Evolutionary conservation across 1,284 basidiomycete species (phyloP), one percentile per base, ranked within the genome.

Genomic region (Ustilago tritici): DNA sequence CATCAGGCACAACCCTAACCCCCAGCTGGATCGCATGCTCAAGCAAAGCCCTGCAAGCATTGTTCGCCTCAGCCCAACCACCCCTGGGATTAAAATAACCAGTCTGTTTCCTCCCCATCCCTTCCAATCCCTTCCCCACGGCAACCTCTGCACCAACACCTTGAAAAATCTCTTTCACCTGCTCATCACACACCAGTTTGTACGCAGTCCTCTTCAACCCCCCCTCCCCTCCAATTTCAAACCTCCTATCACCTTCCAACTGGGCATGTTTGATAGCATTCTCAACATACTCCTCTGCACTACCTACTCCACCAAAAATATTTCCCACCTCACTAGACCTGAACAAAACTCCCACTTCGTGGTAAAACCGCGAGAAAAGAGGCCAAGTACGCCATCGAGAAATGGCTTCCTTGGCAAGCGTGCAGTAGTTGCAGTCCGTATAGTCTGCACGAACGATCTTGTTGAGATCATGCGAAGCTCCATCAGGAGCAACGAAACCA

Each of bases 21-120:
- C 91, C 92, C n/a, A 91, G 87, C 6, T 87, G 80, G 9, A 81
- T 81, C 4, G 95, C 91, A 63, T 89, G 89, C 41, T 87, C 84
- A 60, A 92, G 89, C 66, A 93, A 87, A 12, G 90, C 87, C 7
- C 87, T 82, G 8, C 93, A 85, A 1, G 92, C 93, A 77, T 91
- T 90, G 1, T 90, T 89, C 2, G 95, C 93, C 83, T 92, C 89
- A 1, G 91, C 93, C 95, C 95, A 98, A 3, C 95, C 95, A 1
- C 92, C 91, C 43, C 93, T 91, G 2, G 87, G 88, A 83, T 95
- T 96, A 56, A 92, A 81, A 84, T 93, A 95, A 0, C 91, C 91
- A 7, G 75, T 76, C 41, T 82, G 75, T 6, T 32, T 49, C 7
- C 17, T 43, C 9, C 71, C 80, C 56, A 82, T 65, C 12, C 69